Conservation (phyloP, 495 filamentous ascomycete genomes). For the Aspergillus sclerotiicarbonarius region DNA sequence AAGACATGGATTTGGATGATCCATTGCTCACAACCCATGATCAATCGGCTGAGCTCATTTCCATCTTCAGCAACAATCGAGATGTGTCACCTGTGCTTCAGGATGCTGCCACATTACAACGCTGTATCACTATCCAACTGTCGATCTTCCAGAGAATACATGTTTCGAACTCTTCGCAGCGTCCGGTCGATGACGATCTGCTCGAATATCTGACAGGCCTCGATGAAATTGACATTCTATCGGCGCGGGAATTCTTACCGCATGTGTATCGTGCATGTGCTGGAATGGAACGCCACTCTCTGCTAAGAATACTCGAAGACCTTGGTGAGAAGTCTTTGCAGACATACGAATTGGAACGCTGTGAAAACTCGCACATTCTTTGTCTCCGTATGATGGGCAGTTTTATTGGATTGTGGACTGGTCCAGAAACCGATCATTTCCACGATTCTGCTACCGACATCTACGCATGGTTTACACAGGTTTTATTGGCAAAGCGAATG, state of each 20-base stretch:
- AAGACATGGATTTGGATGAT: conserved; percentile 79
- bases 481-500: conserved; percentile 57
- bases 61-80: conserved; percentile 33
- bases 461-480: conserved; percentile 76
- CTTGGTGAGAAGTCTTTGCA: conserved; percentile 61
- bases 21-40: conserved; percentile 59
- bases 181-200: conserved; percentile 40
- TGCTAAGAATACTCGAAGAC: conserved; percentile 49
- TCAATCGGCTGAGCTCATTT: conserved; percentile 24
- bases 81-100: conserved; percentile 25
- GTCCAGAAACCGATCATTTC: conserved; percentile 51
- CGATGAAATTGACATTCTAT: conserved; percentile 58
- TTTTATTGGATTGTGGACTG: conserved; percentile 63
- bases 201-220: conserved; percentile 59
- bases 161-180: conserved; percentile 31
- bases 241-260: conserved; percentile 49
- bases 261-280: conserved; percentile 39
- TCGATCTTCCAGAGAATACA: conserved; percentile 32
- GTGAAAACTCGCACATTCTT: conserved; percentile 69
- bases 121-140: conserved; percentile 36
- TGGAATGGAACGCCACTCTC: conserved; percentile 31
- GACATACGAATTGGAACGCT: conserved; percentile 63
- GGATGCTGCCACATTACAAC: conserved; percentile 35
- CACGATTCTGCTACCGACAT: conserved; percentile 64
- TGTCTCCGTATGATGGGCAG: conserved; percentile 69